Evolutionary conservation across 805 yeast genomes (phyloP).

Genomic region (Candida tammaniensis): DNA sequence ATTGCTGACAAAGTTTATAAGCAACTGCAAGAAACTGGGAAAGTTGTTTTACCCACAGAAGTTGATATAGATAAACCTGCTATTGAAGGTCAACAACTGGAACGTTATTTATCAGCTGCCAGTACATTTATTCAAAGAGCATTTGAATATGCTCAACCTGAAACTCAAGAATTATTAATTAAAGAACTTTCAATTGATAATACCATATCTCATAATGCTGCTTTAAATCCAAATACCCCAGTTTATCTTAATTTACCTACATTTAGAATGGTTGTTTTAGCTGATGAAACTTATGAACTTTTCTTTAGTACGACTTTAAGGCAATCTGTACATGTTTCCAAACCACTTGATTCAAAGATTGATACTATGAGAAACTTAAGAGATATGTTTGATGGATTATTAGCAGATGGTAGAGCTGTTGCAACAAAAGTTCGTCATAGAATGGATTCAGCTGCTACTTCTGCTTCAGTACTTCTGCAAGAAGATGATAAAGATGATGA

Average conservation of each 20-base stretch:
- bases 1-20: conserved; percentile 61
- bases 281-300: conserved; percentile 89
- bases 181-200: conserved; percentile 36
- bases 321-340: conserved; percentile 63
- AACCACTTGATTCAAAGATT: conserved; percentile 45
- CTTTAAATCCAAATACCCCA: conserved; percentile 78
- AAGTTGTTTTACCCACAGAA: conserved; percentile 52
- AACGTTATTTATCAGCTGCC: conserved; percentile 81
- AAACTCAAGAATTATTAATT: conserved; percentile 39
- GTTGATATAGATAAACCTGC: conserved; percentile 61
- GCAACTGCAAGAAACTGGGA: conserved; percentile 20
- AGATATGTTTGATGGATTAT: conserved; percentile 84
- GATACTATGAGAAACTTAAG: conserved; percentile 61
- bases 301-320: conserved; percentile 72
- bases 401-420: conserved; percentile 90
- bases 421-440: conserved; percentile 87
- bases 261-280: conserved; percentile 89
- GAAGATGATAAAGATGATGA: conserved; percentile 50
- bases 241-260: conserved; percentile 76
- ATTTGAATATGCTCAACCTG: conserved; percentile 84
- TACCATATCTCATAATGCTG: conserved; percentile 63
- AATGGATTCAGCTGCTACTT: conserved; percentile 66
- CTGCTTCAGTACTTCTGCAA: conserved; percentile 19
- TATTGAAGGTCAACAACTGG: conserved; percentile 64
- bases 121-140: conserved; percentile 83